These are phyloP conservation scores for Alternaria postmessia DNA, from an alignment of 2,329 filamentous ascomycete genomes.

Conservation along the genomic window DNA sequence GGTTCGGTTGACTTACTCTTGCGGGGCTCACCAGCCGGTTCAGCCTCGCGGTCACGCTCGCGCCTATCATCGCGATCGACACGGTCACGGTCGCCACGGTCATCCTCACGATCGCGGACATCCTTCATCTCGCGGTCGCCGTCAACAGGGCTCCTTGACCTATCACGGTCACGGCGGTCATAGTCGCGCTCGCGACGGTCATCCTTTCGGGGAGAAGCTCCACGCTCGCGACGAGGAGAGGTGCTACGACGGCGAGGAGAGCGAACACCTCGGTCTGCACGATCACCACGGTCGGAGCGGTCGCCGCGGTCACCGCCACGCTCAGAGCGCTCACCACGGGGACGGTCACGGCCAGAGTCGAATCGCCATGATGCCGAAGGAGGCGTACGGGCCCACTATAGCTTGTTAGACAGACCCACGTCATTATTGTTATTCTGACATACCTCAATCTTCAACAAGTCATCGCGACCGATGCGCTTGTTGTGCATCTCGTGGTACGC, in stretches of 20 bases:
- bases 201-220: slow-evolving; percentile 84
- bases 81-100: slow-evolving; percentile 60
- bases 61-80: slow-evolving; percentile 59
- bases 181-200: slow-evolving; percentile 69
- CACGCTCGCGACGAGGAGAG: slow-evolving; percentile 64
- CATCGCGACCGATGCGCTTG: slow-evolving; percentile 95
- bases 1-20: slow-evolving; percentile 70
- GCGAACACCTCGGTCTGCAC: slow-evolving; percentile 76
- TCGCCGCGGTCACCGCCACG: slow-evolving; percentile 68
- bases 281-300: slow-evolving; percentile 68
- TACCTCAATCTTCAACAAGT: slow-evolving; percentile 98
- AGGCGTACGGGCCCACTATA: slow-evolving; percentile 97
- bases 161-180: slow-evolving; percentile 75
- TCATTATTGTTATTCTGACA: slow-evolving; percentile 7
- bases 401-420: slow-evolving; percentile 25
- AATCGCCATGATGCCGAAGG: slow-evolving; percentile 99
- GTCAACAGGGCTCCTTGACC: slow-evolving; percentile 67
- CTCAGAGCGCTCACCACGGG: slow-evolving; percentile 62
- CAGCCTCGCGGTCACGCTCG: slow-evolving; percentile 68
- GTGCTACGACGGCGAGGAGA: slow-evolving; percentile 58
- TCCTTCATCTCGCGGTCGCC: slow-evolving; percentile 62
- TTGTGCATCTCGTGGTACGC: slow-evolving; percentile 99
- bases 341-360: slow-evolving; percentile 72
- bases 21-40: slow-evolving; percentile 83
- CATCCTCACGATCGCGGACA: slow-evolving; percentile 68